Base-by-base conservation (phyloP, 225 moss, liverwort and hornwort species). In the Marchantia polymorpha region DNA sequence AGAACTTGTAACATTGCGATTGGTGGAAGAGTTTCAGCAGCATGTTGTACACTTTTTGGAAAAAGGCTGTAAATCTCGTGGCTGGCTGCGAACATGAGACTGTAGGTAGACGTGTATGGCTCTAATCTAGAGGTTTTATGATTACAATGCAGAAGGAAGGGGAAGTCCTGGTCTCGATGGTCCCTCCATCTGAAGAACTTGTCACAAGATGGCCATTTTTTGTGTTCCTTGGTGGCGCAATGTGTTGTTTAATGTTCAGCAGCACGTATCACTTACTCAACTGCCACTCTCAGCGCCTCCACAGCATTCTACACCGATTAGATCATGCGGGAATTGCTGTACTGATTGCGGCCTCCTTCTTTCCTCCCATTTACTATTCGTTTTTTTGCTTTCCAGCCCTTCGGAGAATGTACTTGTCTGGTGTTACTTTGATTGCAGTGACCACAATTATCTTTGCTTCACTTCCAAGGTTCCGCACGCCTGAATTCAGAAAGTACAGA, bases 221-320 rank as follows among this genome's bases (percentile, higher is more conserved):
- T 72, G 86, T 92, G 12, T 96, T 94, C 81, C 78, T 96, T 72
- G 91, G 83, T 67, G 96, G 96, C 13, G 96, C 96, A 23, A 96
- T 91, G 96, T 89, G 85, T 75, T 96, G 96, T 48, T 84, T 96
- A 89, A 67, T 96, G 79, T 91, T 94, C 47, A 96, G 96, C 87
- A 89, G 90, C 69, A 85, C 83, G 5, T 96, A 94, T 64, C 96
- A 96, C 64, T 84, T 92, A 9, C 79, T 96, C 19, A 85, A 89
- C 61, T 96, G 96, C 81, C 91, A 91, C 56, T 92, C 93, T 67
- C 81, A 87, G 26, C 79, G 77, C 15, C 82, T 86, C 52, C 91
- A 89, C 79, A 87, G 82, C 72, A 76, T 77, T 71, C 78, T 96
- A 79, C 90, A 93, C 85, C 85, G 91, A 79, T 7, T 96, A 54